Conservation (phyloP, 2,329 filamentous ascomycete genomes). For the Pochonia chlamydosporia region DNA sequence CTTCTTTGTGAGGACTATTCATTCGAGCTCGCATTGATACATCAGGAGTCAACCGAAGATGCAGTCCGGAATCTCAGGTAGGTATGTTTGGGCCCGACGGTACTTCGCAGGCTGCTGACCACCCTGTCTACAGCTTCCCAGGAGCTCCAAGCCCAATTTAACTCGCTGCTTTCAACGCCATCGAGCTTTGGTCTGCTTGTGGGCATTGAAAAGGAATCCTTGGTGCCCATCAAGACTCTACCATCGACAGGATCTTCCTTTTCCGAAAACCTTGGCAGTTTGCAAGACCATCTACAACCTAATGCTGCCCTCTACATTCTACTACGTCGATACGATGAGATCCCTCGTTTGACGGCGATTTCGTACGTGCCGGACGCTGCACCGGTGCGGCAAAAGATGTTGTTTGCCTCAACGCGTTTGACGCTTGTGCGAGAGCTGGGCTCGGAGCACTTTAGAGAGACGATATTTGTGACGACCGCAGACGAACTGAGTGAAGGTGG, state of each 20-base stretch:
- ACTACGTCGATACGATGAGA: slow-evolving; percentile 58
- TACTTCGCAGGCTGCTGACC: neutral
- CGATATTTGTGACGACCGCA: slow-evolving; percentile 64
- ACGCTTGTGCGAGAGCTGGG: slow-evolving; percentile 73
- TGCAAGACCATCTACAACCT: slow-evolving; percentile 58
- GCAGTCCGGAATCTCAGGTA: slow-evolving; percentile 77
- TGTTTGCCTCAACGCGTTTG: slow-evolving; percentile 72
- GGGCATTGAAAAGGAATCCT: slow-evolving; percentile 63
- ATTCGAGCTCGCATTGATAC: neutral
- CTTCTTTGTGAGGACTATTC: neutral
- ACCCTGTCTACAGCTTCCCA: slow-evolving; percentile 52
- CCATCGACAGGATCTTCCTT: slow-evolving; percentile 55
- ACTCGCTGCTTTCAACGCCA: slow-evolving; percentile 55
- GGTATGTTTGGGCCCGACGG: slow-evolving; percentile 6
- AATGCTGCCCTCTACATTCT: slow-evolving; percentile 69
- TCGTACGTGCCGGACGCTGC: slow-evolving; percentile 77
- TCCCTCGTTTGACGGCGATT: slow-evolving; percentile 59
- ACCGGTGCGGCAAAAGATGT: slow-evolving; percentile 79
- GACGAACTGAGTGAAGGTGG: slow-evolving; percentile 64
- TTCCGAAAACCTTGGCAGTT: slow-evolving; percentile 54
- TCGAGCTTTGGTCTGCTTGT: slow-evolving; percentile 65
- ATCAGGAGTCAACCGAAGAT: slow-evolving; percentile 34
- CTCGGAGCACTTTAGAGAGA: slow-evolving; percentile 71
- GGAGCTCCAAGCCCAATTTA: slow-evolving; percentile 72
- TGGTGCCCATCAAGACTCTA: slow-evolving; percentile 52